Evolutionary conservation across 2,329 filamentous ascomycete genomes (phyloP).

Genomic region (Alternaria gaisen): DNA sequence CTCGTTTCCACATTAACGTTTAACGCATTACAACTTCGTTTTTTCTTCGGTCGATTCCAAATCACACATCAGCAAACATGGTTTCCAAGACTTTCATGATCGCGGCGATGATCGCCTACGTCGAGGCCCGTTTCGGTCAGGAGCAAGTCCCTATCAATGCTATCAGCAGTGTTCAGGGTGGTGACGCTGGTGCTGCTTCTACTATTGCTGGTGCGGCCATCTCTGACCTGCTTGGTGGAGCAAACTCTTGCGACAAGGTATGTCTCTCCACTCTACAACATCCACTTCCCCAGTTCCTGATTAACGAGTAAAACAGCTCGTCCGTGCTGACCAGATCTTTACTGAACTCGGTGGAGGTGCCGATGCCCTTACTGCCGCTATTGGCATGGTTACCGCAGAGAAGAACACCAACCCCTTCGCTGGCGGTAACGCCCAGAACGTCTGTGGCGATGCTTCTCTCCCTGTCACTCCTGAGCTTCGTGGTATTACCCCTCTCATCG

Average conservation of each 20-base stretch:
- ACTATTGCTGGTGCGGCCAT: constrained; percentile 71
- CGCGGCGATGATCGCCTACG: constrained; percentile 45
- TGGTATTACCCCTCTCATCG: constrained; percentile 73
- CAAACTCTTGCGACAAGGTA: constrained; percentile 72
- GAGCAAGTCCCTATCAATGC: constrained; percentile 67
- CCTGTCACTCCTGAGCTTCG: constrained; percentile 68
- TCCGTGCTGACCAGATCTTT: constrained; percentile 71
- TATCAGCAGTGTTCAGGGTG: constrained; percentile 63
- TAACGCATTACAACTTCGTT: constrained; percentile 1
- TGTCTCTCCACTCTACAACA: not conserved
- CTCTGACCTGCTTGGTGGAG: constrained; percentile 68
- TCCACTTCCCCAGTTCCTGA: not conserved
- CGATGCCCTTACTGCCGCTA: constrained; percentile 69
- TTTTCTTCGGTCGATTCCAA: constrained; percentile 1
- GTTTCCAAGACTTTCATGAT: constrained; percentile 46
- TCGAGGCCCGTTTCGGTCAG: constrained; percentile 65
- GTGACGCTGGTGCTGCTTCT: constrained; percentile 67
- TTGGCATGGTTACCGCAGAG: constrained; percentile 71
- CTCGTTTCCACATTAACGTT: constrained; percentile 18
- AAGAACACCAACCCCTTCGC: constrained; percentile 77
- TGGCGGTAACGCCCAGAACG: constrained; percentile 64
- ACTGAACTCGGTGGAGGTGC: constrained; percentile 66
- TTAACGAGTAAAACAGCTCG: constrained; percentile 57
- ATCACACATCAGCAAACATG: constrained; percentile 36
- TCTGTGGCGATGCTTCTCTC: constrained; percentile 71